Percentiles rank a stretch among this genome's conserved stretches.
Evolutionary conservation across 140 eudicot genomes (phyloP).

Genomic region (Flaveria floridana): DNA sequence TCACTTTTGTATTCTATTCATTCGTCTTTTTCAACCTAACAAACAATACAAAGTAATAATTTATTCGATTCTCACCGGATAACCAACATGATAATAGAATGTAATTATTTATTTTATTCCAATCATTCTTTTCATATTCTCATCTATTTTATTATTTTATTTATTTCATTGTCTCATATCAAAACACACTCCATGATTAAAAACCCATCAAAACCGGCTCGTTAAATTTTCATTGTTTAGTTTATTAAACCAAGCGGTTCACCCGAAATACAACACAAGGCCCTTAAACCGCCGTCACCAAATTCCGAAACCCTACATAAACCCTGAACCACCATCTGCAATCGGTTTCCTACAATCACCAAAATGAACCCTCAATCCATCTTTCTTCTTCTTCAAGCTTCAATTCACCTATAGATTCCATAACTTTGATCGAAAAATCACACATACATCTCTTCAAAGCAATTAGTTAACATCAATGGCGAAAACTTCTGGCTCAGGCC

Average conservation of each 20-base stretch:
- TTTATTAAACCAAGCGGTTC: neutral
- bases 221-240: too few relatives aligned
- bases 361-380: conserved; percentile 28
- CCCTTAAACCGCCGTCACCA: conserved; percentile 13
- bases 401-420: neutral
- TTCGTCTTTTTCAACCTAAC: too few relatives aligned
- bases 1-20: too few relatives aligned
- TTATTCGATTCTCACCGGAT: too few relatives aligned
- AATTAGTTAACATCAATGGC: conserved; percentile 40
- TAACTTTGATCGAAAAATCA: neutral
- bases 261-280: conserved; percentile 8
- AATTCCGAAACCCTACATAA: conserved; percentile 71
- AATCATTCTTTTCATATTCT: too few relatives aligned
- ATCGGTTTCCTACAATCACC: conserved; percentile 8
- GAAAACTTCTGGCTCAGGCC: conserved; percentile 38
- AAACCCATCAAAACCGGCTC: too few relatives aligned
- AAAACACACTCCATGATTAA: too few relatives aligned
- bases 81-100: too few relatives aligned
- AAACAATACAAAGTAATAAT: too few relatives aligned
- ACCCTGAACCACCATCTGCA: conserved; percentile 45
- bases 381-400: conserved; percentile 59
- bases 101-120: too few relatives aligned
- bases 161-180: too few relatives aligned
- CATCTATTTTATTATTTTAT: too few relatives aligned
- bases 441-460: neutral